Conservation (phyloP, 2,329 filamentous ascomycete species). For the Colletotrichum coccodes region DNA sequence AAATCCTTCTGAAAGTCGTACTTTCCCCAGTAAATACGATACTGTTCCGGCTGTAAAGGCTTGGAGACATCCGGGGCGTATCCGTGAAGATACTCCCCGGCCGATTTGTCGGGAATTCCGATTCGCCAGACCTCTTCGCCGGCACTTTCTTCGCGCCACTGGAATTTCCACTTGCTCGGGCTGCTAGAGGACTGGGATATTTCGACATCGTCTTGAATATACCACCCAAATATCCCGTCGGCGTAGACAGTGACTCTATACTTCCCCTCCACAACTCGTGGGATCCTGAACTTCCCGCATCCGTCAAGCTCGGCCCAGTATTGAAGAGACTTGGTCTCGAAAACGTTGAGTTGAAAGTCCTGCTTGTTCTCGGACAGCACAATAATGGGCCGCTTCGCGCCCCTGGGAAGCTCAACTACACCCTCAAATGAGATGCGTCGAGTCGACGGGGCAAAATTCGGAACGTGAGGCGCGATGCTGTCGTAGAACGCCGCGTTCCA, state of each 20-base stretch:
- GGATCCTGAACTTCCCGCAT: constrained; percentile 60
- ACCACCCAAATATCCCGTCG: constrained; percentile 69
- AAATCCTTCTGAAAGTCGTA: constrained; percentile 71
- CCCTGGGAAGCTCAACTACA: constrained; percentile 59
- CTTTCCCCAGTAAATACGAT: constrained; percentile 69
- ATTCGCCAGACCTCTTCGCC: constrained; percentile 71
- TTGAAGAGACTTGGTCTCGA: constrained; percentile 65
- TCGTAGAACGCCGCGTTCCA: constrained; percentile 73
- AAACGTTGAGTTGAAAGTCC: constrained; percentile 54
- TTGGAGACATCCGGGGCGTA: constrained; percentile 58
- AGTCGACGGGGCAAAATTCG: constrained; percentile 65
- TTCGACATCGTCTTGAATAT: constrained; percentile 59
- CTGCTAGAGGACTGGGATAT: constrained; percentile 53
- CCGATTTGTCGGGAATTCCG: constrained; percentile 69
- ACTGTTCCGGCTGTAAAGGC: constrained; percentile 64
- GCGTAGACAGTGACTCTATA: constrained; percentile 73
- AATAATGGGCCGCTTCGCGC: constrained; percentile 62
- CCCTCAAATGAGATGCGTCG: constrained; percentile 60
- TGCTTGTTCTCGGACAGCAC: constrained; percentile 54
- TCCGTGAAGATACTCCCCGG: constrained; percentile 70
- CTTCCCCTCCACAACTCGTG: constrained; percentile 64
- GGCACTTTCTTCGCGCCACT: constrained; percentile 63
- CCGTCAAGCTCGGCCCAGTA: constrained; percentile 67
- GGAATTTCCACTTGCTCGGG: constrained; percentile 44
- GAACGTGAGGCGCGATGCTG: constrained; percentile 66